A percentile compares a stretch with the other conserved stretches of the same genome.
These are phyloP conservation scores for Malus hybrid DNA, from an alignment of 331 rosid species.

Conservation along the genomic window DNA sequence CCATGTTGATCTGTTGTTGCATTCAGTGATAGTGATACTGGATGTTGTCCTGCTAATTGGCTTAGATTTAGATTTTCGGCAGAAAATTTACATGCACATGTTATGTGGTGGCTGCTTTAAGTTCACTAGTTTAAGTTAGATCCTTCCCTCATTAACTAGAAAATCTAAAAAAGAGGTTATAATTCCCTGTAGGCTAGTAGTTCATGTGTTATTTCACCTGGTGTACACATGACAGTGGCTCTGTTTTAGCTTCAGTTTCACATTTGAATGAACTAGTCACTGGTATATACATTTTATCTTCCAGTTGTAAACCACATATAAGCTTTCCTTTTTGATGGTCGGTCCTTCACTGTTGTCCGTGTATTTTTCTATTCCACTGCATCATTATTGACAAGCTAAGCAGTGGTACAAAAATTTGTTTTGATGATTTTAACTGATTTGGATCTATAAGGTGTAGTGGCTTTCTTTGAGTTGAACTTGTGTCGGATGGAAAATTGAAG, in stretches of 20 bases:
- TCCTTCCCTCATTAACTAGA: neutral
- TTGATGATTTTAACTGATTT: neutral
- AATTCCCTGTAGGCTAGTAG: neutral
- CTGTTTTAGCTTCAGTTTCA: neutral
- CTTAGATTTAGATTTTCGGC: neutral
- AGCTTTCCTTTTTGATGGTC: neutral
- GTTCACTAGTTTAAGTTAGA: neutral
- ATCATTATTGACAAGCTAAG: neutral
- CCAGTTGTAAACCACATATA: neutral
- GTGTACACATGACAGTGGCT: neutral
- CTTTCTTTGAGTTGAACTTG: neutral
- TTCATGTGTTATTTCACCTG: neutral
- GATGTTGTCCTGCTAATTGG: neutral
- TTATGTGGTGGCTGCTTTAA: neutral
- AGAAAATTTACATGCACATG: neutral
- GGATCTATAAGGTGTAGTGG: neutral
- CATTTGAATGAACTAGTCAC: too few species aligned
- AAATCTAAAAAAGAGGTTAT: neutral
- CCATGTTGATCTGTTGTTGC: neutral
- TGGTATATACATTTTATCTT: neutral
- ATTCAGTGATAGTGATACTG: neutral
- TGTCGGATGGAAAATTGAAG: neutral
- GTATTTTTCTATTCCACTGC: neutral
- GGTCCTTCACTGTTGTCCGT: neutral
- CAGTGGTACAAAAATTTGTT: neutral